Percentiles rank a stretch among this genome's conserved stretches.
Evolutionary conservation across 2,329 filamentous ascomycete species (phyloP).

Genomic region (Podosphaera aphanis): DNA sequence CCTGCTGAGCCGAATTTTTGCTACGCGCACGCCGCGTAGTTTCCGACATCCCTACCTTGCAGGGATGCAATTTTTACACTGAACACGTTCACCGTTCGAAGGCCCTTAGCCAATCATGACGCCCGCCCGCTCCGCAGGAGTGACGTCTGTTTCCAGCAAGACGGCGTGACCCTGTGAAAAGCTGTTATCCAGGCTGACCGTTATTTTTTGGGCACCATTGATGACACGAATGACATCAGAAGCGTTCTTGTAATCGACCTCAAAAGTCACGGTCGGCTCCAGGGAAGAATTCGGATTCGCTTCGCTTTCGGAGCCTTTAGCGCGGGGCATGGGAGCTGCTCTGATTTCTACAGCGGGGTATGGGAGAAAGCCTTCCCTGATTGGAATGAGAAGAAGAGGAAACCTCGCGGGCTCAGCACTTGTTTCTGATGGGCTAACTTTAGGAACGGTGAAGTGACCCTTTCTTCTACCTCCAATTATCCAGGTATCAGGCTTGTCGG

Average conservation of each 20-base stretch:
- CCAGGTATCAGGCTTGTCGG: conserved; percentile 53
- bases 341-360: conserved; percentile 62
- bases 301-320: conserved; percentile 4
- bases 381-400: conserved; percentile 53
- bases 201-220: conserved; percentile 46
- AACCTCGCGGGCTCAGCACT: conserved; percentile 24
- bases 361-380: conserved; percentile 54
- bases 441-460: conserved; percentile 47
- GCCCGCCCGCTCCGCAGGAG: neutral
- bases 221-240: conserved; percentile 58
- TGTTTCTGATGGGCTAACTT: conserved; percentile 17
- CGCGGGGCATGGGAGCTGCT: conserved; percentile 23
- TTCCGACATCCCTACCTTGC: neutral
- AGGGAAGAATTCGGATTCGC: conserved; percentile 2
- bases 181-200: conserved; percentile 45
- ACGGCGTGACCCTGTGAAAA: conserved; percentile 41
- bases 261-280: conserved; percentile 28
- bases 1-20: neutral
- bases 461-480: conserved; percentile 62
- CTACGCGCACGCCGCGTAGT: no score
- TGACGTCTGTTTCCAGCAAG: conserved; percentile 36
- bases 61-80: neutral
- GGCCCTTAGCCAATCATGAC: neutral
- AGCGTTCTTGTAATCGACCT: conserved; percentile 59
- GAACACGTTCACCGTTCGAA: neutral